These are phyloP conservation scores for Lavandula angustifolia DNA, from an alignment of 257 asterid genomes.

Conservation along the genomic window DNA sequence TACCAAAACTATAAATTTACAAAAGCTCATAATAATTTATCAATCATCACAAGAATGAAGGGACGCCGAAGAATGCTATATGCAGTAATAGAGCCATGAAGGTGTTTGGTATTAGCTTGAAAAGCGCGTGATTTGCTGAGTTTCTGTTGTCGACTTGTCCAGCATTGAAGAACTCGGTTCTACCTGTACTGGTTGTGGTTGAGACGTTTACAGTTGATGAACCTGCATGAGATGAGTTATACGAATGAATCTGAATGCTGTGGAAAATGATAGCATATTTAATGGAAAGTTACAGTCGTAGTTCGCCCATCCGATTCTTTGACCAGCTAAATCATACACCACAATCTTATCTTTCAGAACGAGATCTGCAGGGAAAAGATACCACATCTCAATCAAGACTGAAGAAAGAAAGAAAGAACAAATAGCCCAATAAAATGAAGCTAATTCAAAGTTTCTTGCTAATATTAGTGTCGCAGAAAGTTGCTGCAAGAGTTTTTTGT, in stretches of 20 bases:
- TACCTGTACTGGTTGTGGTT: conserved; percentile 56
- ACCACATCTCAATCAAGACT: conserved; percentile 8
- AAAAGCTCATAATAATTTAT: not conserved
- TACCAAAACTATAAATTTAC: conserved; percentile 13
- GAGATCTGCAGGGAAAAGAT: conserved; percentile 52
- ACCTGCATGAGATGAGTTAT: conserved; percentile 47
- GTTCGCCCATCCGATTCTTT: conserved; percentile 84
- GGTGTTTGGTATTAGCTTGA: conserved; percentile 32
- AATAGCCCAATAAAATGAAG: too few relatives aligned
- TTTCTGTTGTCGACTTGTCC: conserved; percentile 51
- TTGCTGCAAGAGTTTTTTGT: not conserved
- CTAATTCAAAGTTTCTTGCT: too few relatives aligned
- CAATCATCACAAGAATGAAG: conserved; percentile 44
- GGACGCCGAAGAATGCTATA: conserved; percentile 37
- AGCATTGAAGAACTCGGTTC: conserved; percentile 68
- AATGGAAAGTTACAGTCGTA: conserved; percentile 74
- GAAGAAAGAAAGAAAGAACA: too few relatives aligned
- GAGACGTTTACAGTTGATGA: conserved; percentile 75
- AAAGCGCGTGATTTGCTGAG: conserved; percentile 29
- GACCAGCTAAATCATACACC: conserved; percentile 81
- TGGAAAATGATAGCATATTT: not conserved
- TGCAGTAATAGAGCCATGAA: conserved; percentile 46
- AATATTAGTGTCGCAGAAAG: not conserved
- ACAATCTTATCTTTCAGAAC: conserved; percentile 88
- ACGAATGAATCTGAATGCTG: too few relatives aligned